A percentile compares a stretch with the other conserved stretches of the same genome.
Evolutionary conservation across 2,329 filamentous ascomycete genomes (phyloP).

Genomic region (Colletotrichum brevisporum): DNA sequence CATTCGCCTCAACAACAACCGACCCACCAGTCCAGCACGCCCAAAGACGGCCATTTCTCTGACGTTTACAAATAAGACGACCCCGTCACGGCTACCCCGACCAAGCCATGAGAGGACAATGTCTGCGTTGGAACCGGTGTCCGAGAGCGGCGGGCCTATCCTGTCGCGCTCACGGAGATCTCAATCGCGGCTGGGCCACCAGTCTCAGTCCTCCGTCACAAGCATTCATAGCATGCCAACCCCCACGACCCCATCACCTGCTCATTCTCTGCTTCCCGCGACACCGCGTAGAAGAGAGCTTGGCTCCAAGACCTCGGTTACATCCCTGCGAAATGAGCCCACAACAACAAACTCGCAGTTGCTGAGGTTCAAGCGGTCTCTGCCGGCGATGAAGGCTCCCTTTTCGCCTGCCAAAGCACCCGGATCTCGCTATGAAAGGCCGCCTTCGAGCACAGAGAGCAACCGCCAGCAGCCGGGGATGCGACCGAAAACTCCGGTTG

Average conservation of each 20-base stretch:
- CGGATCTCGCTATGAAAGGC: constrained; percentile 66
- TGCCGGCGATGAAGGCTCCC: constrained; percentile 70
- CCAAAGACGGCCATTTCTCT: constrained; percentile 85
- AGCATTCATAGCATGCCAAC: constrained; percentile 75
- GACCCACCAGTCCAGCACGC: constrained; percentile 78
- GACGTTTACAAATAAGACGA: constrained; percentile 89
- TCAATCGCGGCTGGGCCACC: constrained; percentile 78
- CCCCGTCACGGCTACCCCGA: constrained; percentile 82
- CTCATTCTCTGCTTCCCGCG: constrained; percentile 66
- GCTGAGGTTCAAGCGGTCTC: constrained; percentile 75
- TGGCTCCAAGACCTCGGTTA: constrained; percentile 66
- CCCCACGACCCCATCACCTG: constrained; percentile 71
- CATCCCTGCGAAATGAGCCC: constrained; percentile 69
- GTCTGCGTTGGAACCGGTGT: constrained; percentile 90
- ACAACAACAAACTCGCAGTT: constrained; percentile 77
- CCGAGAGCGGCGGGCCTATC: constrained; percentile 85
- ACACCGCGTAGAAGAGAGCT: constrained; percentile 75
- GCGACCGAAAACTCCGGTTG: constrained; percentile 80
- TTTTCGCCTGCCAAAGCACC: constrained; percentile 67
- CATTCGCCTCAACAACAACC: constrained; percentile 84
- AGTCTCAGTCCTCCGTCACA: constrained; percentile 77
- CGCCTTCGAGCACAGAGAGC: constrained; percentile 70
- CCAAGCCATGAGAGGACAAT: constrained; percentile 75
- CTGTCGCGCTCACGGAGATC: constrained; percentile 70
- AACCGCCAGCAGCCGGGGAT: constrained; percentile 65